These are phyloP conservation scores for Penicillium waksmanii DNA, from an alignment of 495 filamentous ascomycete species.

Conservation along the genomic window DNA sequence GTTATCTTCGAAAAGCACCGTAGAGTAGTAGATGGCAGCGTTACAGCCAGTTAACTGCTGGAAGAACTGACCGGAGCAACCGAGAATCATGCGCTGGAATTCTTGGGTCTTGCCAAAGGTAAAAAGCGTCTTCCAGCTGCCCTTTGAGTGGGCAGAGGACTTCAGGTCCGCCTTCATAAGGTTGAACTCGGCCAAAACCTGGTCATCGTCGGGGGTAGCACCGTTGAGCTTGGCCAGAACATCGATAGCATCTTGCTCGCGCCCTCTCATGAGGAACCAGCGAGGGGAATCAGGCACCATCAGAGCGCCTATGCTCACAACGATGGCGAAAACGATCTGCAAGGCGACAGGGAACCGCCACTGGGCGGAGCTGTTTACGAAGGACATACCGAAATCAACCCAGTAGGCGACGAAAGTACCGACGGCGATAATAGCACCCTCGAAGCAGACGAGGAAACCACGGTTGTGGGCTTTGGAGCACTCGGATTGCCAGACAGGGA, in stretches of 20 bases:
- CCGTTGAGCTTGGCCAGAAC: slow-evolving; percentile 64
- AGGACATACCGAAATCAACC: slow-evolving; percentile 79
- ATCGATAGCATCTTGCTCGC: slow-evolving; percentile 60
- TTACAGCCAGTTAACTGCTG: slow-evolving; percentile 80
- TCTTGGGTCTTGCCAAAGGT: slow-evolving; percentile 50
- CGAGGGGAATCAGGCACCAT: slow-evolving; percentile 78
- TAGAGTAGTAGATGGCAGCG: slow-evolving; percentile 84
- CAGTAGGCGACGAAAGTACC: slow-evolving; percentile 80
- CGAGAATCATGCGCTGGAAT: slow-evolving; percentile 47
- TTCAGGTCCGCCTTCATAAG: slow-evolving; percentile 47
- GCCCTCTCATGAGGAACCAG: slow-evolving; percentile 69
- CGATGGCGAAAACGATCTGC: slow-evolving; percentile 72
- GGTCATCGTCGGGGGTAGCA: slow-evolving; percentile 30
- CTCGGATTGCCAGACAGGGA: slow-evolving; percentile 78
- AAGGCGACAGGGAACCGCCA: slow-evolving; percentile 80
- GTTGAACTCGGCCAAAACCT: slow-evolving; percentile 48
- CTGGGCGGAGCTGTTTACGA: slow-evolving; percentile 39
- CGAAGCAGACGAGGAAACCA: slow-evolving; percentile 80
- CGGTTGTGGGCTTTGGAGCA: slow-evolving; percentile 73
- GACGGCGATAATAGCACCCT: slow-evolving; percentile 77
- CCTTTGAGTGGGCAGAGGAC: slow-evolving; percentile 37
- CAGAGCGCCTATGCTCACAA: slow-evolving; percentile 58
- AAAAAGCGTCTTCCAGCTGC: slow-evolving; percentile 40
- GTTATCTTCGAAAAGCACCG: slow-evolving; percentile 71
- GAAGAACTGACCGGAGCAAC: slow-evolving; percentile 63